Conservation (phyloP, 2,329 filamentous ascomycete genomes). For the Monosporascus cannonballus region DNA sequence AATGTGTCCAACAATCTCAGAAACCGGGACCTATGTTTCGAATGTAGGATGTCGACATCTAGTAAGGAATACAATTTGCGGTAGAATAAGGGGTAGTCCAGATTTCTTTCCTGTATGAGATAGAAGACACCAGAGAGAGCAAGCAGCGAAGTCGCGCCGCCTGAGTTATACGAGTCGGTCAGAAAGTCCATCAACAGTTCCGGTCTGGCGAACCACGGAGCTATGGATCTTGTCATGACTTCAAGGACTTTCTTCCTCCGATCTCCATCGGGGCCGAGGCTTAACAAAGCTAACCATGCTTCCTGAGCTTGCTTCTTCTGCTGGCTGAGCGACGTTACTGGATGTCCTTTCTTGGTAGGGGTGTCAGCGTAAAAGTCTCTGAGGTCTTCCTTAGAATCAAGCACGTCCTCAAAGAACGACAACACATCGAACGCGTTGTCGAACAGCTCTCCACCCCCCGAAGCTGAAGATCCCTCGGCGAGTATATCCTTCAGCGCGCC, state of each 20-base stretch:
- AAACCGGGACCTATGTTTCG: constrained; percentile 88
- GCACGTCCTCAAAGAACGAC: constrained; percentile 63
- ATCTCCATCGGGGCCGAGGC: constrained; percentile 57
- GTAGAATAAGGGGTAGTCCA: constrained; percentile 96
- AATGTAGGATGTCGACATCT: constrained; percentile 80
- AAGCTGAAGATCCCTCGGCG: constrained; percentile 16
- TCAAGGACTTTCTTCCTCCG: constrained; percentile 76
- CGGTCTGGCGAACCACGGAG: constrained; percentile 82
- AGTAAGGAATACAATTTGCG: constrained; percentile 88
- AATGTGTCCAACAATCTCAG: constrained; percentile 91
- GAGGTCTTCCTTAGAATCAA: constrained; percentile 59
- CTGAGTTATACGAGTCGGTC: constrained; percentile 85
- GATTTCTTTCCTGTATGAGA: constrained; percentile 85
- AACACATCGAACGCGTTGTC: constrained; percentile 57
- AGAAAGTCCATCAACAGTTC: constrained; percentile 94
- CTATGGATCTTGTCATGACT: constrained; percentile 70
- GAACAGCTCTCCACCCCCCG: constrained; percentile 34
- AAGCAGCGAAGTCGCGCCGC: constrained; percentile 79
- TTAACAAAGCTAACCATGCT: constrained; percentile 77
- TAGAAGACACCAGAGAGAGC: constrained; percentile 92
- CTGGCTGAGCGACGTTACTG: constrained; percentile 56
- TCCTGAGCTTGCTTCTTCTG: constrained; percentile 79
- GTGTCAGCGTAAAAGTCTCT: constrained; percentile 61
- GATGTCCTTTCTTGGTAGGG: constrained; percentile 62
- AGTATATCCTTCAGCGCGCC: constrained; percentile 51